phyloP scores from a whole-genome alignment of 78 protist species.

The Guillardia theta region DNA sequence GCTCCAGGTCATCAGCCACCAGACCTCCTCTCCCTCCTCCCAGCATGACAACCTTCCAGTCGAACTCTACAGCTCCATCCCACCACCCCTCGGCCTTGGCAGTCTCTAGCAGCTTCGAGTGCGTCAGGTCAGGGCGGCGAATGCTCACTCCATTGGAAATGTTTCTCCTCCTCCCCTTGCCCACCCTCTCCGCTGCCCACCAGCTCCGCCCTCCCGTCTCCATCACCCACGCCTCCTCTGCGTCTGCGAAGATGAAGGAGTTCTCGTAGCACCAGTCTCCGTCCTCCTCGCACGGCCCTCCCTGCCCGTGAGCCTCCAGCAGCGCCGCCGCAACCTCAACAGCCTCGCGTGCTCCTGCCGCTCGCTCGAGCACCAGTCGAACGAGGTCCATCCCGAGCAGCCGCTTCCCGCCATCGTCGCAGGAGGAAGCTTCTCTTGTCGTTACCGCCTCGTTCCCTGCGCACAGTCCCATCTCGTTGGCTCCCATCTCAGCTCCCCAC shows the following conservation, averaged over 20 bases:
- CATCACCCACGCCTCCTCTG: neutral
- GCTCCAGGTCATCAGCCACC: neutral
- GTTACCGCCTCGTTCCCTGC: slow-evolving; percentile 18
- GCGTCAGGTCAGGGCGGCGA: neutral
- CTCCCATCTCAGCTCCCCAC: slow-evolving; percentile 20
- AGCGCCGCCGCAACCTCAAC: neutral
- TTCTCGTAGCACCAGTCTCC: slow-evolving; percentile 13
- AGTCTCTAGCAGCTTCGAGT: neutral
- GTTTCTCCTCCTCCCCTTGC: neutral
- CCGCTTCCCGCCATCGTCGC: slow-evolving; percentile 14
- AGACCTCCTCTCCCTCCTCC: neutral
- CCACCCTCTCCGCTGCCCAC: neutral
- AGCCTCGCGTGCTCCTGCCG: neutral
- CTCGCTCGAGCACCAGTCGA: neutral
- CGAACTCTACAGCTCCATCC: neutral
- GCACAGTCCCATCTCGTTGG: neutral
- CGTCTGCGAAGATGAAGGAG: slow-evolving; percentile 1
- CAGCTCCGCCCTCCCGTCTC: neutral
- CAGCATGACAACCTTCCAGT: neutral
- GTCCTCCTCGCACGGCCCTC: neutral
- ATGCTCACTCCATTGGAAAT: neutral
- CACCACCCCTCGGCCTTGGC: neutral
- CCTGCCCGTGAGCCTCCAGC: neutral
- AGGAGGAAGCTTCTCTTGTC: neutral
- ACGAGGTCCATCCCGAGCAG: slow-evolving; percentile 19